Base-by-base conservation (phyloP, 805 yeast species). In the Yarrowia sp. region DNA sequence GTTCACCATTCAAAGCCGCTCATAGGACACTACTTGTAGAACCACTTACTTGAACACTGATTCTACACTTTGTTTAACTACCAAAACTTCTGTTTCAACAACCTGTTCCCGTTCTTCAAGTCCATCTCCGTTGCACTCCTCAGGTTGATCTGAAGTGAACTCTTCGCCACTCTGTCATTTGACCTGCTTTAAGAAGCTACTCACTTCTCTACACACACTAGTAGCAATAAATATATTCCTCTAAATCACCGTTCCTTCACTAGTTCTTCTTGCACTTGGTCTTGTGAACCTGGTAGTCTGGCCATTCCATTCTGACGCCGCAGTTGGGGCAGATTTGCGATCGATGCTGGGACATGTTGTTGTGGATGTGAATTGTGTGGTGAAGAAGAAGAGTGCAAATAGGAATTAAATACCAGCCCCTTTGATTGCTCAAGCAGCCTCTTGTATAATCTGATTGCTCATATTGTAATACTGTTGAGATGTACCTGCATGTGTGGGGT, bases 201-300 rank as follows among this genome's bases (percentile, higher is more conserved):
- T 8, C 5, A 24, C 27, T 24, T 24, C n/a, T 9, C 35, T 31
- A 31, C n/a, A n/a, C 16, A 14, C 36, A 6, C n/a, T n/a, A n/a
- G n/a, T n/a, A n/a, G n/a, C n/a, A n/a, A n/a, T n/a, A n/a, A n/a
- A n/a, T n/a, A n/a, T n/a, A 41, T 39, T 22, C n/a, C 10, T 12
- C 24, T 13, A 39, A n/a, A n/a, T n/a, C n/a, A n/a, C n/a, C 35
- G 2, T 13, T 14, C 4, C 29, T 14, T 44, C 35, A 44, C 35
- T n/a, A n/a, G n/a, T n/a, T n/a, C n/a, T 44, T 44, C 19, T 44
- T 32, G 13, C 51, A 44, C 35, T 44, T 44, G 3, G 35, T 27
- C n/a, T 44, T 44, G 19, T 44, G 51, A 9, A 44, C 51, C 51
- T 44, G 51, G 51, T 44, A 44, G 19, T 44, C 51, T 12, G 51